Evolutionary conservation across 345 rosid species (phyloP).

Genomic region (Rhodomyrtus tomentosa): DNA sequence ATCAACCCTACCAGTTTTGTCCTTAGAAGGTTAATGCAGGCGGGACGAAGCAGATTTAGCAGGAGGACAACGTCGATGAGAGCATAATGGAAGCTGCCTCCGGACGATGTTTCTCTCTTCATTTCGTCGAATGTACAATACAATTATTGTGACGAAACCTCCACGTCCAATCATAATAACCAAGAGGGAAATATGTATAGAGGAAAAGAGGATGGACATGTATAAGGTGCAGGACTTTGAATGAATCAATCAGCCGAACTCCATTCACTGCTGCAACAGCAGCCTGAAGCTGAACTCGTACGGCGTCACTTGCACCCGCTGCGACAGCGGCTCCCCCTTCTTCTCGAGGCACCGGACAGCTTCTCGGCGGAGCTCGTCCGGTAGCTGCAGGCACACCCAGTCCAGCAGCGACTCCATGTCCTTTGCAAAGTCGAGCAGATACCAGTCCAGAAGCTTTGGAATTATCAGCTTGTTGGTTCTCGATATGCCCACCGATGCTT

Average conservation of each 20-base stretch:
- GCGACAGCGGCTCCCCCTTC: constrained; percentile 28
- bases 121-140: neutral
- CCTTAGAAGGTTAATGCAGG: constrained; percentile 20
- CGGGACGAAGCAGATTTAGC: constrained; percentile 6
- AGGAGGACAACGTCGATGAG: constrained; percentile 9
- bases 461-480: constrained; percentile 52
- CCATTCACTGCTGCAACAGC: constrained; percentile 32
- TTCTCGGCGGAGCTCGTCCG: constrained; percentile 45
- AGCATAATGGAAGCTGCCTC: constrained; percentile 1
- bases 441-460: constrained; percentile 87
- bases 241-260: neutral
- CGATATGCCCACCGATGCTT: constrained; percentile 72
- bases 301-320: constrained; percentile 59
- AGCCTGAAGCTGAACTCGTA: constrained; percentile 79
- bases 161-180: neutral
- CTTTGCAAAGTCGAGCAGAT: constrained; percentile 74
- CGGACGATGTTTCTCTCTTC: neutral
- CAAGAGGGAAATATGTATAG: neutral
- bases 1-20: too few species aligned
- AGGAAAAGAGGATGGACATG: neutral
- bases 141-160: neutral
- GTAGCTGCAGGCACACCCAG: constrained; percentile 85
- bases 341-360: constrained; percentile 48
- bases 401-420: constrained; percentile 75
- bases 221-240: neutral